Evolutionary conservation across 306 rosid genomes (phyloP), one percentile per base, ranked within the genome.

Genomic region (Malus fusca): DNA sequence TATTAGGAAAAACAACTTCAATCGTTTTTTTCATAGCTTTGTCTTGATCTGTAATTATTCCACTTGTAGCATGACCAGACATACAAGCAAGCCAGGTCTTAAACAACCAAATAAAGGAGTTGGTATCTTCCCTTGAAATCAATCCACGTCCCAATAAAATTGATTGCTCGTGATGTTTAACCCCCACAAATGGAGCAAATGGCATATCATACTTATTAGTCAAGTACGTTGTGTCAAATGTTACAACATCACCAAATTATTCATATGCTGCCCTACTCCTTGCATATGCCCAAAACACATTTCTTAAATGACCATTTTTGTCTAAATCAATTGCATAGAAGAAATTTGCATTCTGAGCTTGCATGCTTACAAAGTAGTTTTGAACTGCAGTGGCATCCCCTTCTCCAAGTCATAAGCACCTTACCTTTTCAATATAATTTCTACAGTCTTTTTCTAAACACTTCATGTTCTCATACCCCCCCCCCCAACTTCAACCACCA

Each of bases 1-100:
- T 59, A 35, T 67, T 26, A 40, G 72, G 78, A 15, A 80, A 75
- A 4, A 80, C 77, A 26, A 53, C 14, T 28, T n/a, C 63, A 3
- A 61, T 55, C 13, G 55, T 55, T 11, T 31, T 66, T 59, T 77
- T 40, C 70, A 72, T 77, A 13, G n/a, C 71, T 30, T 22, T 66
- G 11, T 77, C 71, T 77, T 81, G 53, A 30, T 66, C 13, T 0
- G 3, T 81, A n/a, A 77, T 77, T 56, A 81, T 76, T 22, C 71
- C 61, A 11, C 33, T 65, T 4, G 68, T 78, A 33, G 75, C 71
- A 56, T 10, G 11, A 21, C 68, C 63, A 10, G n/a, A 25, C 73
- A 63, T 69, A 26, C 62, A 75, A 10, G 65, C 30, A 1, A 68
- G 33, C 68, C 37, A 75, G 19, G 55, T 9, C 17, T 26, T 13